Evolutionary conservation across 495 filamentous ascomycete genomes (phyloP).

Genomic region (Cercophora newfieldiana): DNA sequence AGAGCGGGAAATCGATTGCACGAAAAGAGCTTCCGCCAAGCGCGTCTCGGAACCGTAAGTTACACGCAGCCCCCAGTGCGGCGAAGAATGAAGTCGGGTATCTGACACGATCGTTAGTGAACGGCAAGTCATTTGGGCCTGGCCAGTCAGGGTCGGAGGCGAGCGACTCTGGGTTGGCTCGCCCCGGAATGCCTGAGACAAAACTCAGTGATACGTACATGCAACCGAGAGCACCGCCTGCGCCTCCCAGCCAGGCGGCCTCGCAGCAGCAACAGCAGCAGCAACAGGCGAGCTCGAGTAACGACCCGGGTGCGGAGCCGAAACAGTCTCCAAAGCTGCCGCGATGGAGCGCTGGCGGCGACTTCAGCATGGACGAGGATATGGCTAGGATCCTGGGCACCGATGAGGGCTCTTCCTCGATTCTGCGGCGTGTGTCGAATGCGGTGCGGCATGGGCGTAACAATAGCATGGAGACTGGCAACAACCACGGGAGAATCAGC

Average conservation of each 20-base stretch:
- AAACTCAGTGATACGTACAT: slow-evolving; percentile 60
- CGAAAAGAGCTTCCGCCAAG: slow-evolving; percentile 49
- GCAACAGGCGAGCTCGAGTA: slow-evolving; percentile 29
- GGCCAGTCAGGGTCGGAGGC: neutral
- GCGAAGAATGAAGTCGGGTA: slow-evolving; percentile 9
- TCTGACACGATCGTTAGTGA: slow-evolving; percentile 28
- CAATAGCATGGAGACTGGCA: slow-evolving; percentile 64
- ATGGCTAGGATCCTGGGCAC: slow-evolving; percentile 75
- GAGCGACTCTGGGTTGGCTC: slow-evolving; percentile 23
- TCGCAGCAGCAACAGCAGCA: slow-evolving; percentile 53
- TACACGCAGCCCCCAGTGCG: neutral
- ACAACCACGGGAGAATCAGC: slow-evolving; percentile 35
- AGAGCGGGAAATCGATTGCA: slow-evolving; percentile 41
- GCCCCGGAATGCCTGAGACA: slow-evolving; percentile 39
- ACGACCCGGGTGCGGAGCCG: slow-evolving; percentile 47
- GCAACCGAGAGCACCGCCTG: slow-evolving; percentile 61
- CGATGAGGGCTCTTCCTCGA: slow-evolving; percentile 68
- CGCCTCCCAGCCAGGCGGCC: slow-evolving; percentile 48
- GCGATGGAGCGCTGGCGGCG: slow-evolving; percentile 70
- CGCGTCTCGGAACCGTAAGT: slow-evolving; percentile 41
- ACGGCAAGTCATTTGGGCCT: slow-evolving; percentile 36
- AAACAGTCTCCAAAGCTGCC: slow-evolving; percentile 71
- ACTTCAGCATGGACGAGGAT: slow-evolving; percentile 89
- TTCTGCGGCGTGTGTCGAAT: slow-evolving; percentile 86
- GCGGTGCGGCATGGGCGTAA: slow-evolving; percentile 92